These are phyloP conservation scores for Neofusicoccum laricinum DNA, from an alignment of 2,329 filamentous ascomycete species.

Conservation along the genomic window DNA sequence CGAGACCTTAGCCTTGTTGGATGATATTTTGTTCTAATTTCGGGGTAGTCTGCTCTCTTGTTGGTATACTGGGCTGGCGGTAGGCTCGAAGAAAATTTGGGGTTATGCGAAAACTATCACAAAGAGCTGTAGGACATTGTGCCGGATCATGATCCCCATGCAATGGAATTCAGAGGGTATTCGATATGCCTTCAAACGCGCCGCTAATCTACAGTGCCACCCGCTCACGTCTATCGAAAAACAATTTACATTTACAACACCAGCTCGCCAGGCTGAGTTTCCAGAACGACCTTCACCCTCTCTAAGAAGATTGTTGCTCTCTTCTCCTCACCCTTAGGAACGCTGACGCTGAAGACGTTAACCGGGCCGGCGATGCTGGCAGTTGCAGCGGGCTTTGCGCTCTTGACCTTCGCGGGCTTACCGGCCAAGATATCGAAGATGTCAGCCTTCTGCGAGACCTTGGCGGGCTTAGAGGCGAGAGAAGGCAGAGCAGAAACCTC, in stretches of 20 bases:
- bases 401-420: conserved; percentile 40
- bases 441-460: conserved; percentile 58
- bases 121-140: too few species aligned
- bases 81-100: too few species aligned
- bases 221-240: conserved; percentile 1
- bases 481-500: conserved; percentile 55
- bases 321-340: conserved; percentile 76
- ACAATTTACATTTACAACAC: conserved; percentile 28
- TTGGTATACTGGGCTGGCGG: too few species aligned
- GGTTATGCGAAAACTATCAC: too few species aligned
- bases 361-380: conserved; percentile 47
- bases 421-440: conserved; percentile 74
- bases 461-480: conserved; percentile 27
- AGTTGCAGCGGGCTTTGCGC: conserved; percentile 28
- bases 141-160: too few species aligned
- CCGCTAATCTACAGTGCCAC: conserved; percentile 7
- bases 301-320: conserved; percentile 79
- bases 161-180: conserved; percentile 8
- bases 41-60: too few species aligned
- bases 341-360: conserved; percentile 80
- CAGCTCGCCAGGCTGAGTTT: conserved; percentile 37
- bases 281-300: conserved; percentile 75
- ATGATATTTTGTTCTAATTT: too few species aligned
- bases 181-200: conserved; percentile 5
- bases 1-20: too few species aligned